A percentile compares a stretch with the other conserved stretches of the same genome.
phyloP scores from a whole-genome alignment of 768 basidiomycete species.

The Calvatia gigantea region DNA sequence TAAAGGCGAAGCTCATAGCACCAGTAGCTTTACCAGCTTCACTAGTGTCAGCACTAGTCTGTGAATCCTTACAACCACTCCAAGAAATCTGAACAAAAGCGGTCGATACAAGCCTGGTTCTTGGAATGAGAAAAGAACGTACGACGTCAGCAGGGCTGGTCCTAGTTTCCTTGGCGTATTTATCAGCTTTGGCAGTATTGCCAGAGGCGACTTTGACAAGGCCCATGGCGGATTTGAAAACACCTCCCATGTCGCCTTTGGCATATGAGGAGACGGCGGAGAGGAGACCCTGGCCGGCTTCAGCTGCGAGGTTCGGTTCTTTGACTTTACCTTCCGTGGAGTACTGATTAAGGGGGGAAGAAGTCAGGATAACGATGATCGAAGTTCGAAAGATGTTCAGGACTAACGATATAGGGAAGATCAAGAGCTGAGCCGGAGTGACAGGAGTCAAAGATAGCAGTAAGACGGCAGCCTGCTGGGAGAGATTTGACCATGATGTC shows the following conservation, averaged over 20 bases:
- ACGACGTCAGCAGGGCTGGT: conserved; percentile 87
- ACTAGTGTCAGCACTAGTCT: conserved; percentile 77
- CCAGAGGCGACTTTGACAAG: conserved; percentile 76
- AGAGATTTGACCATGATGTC: conserved; percentile 75
- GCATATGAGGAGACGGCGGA: conserved; percentile 75
- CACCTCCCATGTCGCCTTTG: conserved; percentile 75
- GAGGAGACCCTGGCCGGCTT: conserved; percentile 86
- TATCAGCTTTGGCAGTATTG: conserved; percentile 56
- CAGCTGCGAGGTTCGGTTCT: conserved; percentile 85
- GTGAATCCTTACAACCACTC: conserved; percentile 78
- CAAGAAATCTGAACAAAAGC: conserved; percentile 61
- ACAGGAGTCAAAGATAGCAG: conserved; percentile 78
- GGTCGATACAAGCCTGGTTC: not conserved
- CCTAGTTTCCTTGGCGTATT: conserved; percentile 57
- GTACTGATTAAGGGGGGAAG: conserved; percentile 46
- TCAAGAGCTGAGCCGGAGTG: conserved; percentile 90
- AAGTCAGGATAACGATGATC: not conserved
- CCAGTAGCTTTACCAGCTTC: conserved; percentile 68
- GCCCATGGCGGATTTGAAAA: conserved; percentile 69
- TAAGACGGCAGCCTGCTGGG: conserved; percentile 85
- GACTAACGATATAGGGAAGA: conserved; percentile 63
- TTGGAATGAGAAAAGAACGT: conserved; percentile 24
- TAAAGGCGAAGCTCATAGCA: conserved; percentile 77
- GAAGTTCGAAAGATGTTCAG: not conserved
- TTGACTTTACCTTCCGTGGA: conserved; percentile 95